A percentile compares a stretch with the other conserved stretches of the same genome.
phyloP scores from a whole-genome alignment of 2,329 filamentous ascomycete genomes.

The Nothophoma quercina region DNA sequence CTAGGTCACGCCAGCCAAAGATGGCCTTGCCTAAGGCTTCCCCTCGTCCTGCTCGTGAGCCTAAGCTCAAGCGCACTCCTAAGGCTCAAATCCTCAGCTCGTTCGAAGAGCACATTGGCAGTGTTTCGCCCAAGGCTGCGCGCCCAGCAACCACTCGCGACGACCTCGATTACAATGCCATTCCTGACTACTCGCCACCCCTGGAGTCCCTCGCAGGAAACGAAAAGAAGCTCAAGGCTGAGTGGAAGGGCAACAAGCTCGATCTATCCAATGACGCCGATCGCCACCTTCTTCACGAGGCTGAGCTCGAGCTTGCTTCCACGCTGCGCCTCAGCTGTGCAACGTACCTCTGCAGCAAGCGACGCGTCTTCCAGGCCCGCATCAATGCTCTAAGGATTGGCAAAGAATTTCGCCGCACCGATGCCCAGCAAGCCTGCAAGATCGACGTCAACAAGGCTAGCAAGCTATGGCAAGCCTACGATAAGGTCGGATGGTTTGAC shows the following conservation, averaged over 20 bases:
- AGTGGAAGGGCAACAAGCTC: conserved; percentile 84
- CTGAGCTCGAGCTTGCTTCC: conserved; percentile 79
- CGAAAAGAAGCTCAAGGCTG: conserved; percentile 77
- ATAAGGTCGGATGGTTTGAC: conserved; percentile 84
- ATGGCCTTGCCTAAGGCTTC: conserved; percentile 42
- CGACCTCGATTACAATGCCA: conserved; percentile 78
- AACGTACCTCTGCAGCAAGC: conserved; percentile 91
- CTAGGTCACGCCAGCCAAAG: conserved; percentile 42
- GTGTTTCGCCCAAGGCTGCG: conserved; percentile 48
- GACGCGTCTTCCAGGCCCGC: conserved; percentile 83
- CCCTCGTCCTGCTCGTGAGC: conserved; percentile 43
- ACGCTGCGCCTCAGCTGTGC: conserved; percentile 84
- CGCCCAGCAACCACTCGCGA: conserved; percentile 70
- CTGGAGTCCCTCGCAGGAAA: conserved; percentile 67
- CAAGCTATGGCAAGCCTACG: conserved; percentile 88
- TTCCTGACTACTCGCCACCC: conserved; percentile 78
- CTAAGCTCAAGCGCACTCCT: conserved; percentile 48
- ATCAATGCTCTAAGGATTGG: conserved; percentile 70
- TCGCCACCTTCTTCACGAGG: conserved; percentile 73
- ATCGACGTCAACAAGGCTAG: conserved; percentile 98
- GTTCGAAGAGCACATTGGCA: conserved; percentile 44
- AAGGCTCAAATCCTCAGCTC: conserved; percentile 40
- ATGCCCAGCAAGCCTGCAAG: conserved; percentile 95
- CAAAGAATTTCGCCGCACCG: conserved; percentile 93
- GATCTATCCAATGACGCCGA: conserved; percentile 73